phyloP scores from a whole-genome alignment of 2,329 filamentous ascomycete genomes.

The Phaeophleospora eucalypticola region DNA sequence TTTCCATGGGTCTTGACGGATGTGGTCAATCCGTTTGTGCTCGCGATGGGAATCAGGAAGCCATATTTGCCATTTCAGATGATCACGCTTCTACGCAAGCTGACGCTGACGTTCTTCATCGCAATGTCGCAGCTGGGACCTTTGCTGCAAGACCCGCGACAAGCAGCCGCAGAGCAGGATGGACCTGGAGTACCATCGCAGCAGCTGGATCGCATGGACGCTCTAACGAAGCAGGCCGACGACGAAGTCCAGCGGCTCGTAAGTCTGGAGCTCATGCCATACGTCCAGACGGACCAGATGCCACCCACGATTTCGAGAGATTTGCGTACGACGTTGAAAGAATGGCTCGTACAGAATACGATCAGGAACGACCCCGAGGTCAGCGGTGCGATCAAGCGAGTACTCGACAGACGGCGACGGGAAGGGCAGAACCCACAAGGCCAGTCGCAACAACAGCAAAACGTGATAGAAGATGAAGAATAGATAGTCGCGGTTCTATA shows the following conservation, averaged over 20 bases:
- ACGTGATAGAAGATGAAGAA: not conserved
- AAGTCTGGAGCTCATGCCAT: conserved; percentile 76
- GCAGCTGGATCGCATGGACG: conserved; percentile 64
- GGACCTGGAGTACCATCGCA: conserved; percentile 47
- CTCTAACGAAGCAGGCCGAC: conserved; percentile 57
- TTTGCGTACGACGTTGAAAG: conserved; percentile 69
- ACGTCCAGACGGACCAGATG: conserved; percentile 59
- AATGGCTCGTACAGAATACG: conserved; percentile 84
- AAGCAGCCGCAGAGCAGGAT: conserved; percentile 9
- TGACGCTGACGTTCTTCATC: conserved; percentile 75
- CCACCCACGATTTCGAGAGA: conserved; percentile 56
- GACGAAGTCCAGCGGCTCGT: conserved; percentile 67
- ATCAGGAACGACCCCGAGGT: conserved; percentile 78
- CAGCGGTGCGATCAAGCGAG: conserved; percentile 67
- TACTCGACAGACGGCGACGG: conserved; percentile 48
- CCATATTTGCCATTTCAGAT: conserved; percentile 82
- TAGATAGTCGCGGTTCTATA: not conserved
- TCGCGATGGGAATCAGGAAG: conserved; percentile 43
- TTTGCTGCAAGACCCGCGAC: conserved; percentile 46
- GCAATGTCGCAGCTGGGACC: conserved; percentile 78
- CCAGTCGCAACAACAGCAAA: not conserved
- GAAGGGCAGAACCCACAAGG: conserved; percentile 1
- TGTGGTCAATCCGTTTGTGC: conserved; percentile 47
- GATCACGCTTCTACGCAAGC: conserved; percentile 68
- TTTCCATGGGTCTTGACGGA: conserved; percentile 42